phyloP scores from a whole-genome alignment of 2,329 filamentous ascomycete species.

The Colletotrichum cordylinicola region DNA sequence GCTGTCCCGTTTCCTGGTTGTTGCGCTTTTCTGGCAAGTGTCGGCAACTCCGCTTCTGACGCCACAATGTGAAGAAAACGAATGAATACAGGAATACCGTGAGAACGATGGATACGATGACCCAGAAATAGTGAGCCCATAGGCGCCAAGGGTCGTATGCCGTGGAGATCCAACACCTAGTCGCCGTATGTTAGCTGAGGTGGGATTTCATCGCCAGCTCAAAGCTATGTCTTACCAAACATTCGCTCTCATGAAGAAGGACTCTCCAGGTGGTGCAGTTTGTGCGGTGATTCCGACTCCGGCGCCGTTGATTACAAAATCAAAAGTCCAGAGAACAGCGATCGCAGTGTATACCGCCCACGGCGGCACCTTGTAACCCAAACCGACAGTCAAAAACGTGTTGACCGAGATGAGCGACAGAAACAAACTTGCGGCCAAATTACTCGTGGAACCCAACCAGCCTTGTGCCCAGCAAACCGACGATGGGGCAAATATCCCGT shows the following conservation, averaged over 20 bases:
- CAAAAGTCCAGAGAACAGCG: constrained; percentile 52
- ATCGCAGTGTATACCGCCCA: constrained; percentile 48
- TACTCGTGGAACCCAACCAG: constrained; percentile 62
- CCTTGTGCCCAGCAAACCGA: constrained; percentile 59
- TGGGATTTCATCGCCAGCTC: not conserved
- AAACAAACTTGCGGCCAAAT: constrained; percentile 63
- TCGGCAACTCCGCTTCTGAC: constrained; percentile 16
- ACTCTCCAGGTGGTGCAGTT: not conserved
- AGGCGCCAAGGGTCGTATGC: constrained; percentile 58
- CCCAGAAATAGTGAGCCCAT: constrained; percentile 68
- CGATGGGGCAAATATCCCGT: constrained; percentile 53
- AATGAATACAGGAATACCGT: constrained; percentile 43
- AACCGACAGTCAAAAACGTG: constrained; percentile 60
- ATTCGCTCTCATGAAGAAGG: constrained; percentile 15
- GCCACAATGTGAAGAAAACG: constrained; percentile 43
- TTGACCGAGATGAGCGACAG: constrained; percentile 62
- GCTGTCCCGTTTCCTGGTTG: not conserved
- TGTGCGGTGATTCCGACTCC: not conserved
- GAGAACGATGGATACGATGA: constrained; percentile 49
- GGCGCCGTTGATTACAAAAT: constrained; percentile 1
- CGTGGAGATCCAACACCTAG: constrained; percentile 67
- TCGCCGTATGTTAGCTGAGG: not conserved
- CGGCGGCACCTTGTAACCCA: constrained; percentile 51
- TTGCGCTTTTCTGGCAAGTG: not conserved
- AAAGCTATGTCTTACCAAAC: not conserved